Evolutionary conservation across 345 rosid genomes (phyloP).

Genomic region (Adansonia digitata): DNA sequence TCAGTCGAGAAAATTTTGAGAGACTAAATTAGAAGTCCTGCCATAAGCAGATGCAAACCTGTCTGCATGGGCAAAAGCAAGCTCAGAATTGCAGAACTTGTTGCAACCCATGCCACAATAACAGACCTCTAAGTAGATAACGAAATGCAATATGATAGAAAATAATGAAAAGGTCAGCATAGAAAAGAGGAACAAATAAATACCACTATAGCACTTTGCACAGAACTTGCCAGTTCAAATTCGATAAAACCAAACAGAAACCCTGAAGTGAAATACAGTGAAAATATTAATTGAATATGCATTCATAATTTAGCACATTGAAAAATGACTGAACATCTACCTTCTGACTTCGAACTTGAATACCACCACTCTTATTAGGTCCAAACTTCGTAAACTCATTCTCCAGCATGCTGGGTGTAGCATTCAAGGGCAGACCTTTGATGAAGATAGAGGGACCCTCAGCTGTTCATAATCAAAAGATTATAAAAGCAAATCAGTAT

Average conservation of each 20-base stretch:
- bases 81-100: not conserved
- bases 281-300: not conserved
- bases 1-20: not conserved
- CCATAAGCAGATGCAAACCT: not conserved
- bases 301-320: not conserved
- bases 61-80: not conserved
- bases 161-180: not conserved
- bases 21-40: not conserved
- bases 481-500: not conserved
- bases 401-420: no score
- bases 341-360: no score
- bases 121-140: not conserved
- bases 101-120: not conserved
- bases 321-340: conserved; percentile 26
- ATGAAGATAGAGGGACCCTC: conserved; percentile 76
- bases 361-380: conserved; percentile 53
- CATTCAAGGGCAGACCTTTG: no score
- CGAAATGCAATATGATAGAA: not conserved
- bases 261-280: conserved; percentile 42
- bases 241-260: conserved; percentile 92
- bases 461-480: conserved; percentile 22
- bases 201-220: no score
- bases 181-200: no score
- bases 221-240: conserved; percentile 74
- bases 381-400: conserved; percentile 91